Conservation (phyloP, 2,329 filamentous ascomycete species). For the Phaeosphaeria sp. region DNA sequence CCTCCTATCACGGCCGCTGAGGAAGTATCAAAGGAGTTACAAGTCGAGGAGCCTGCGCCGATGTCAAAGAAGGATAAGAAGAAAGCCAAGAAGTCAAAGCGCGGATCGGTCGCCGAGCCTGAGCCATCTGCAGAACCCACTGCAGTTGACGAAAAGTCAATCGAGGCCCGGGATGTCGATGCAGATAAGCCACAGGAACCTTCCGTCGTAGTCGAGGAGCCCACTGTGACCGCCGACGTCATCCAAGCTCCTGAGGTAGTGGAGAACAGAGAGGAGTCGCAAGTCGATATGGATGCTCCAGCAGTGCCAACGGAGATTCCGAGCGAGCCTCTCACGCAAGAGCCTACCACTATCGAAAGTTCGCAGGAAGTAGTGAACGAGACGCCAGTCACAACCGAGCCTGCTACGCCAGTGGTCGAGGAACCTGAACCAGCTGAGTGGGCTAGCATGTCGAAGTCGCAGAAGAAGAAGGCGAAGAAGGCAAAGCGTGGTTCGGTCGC, state of each 20-base stretch:
- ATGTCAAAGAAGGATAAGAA: slow-evolving; percentile 29
- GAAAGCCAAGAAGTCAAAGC: slow-evolving; percentile 30
- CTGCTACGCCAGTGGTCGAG: background rate
- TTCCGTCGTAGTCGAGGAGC: background rate
- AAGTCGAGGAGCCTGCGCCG: slow-evolving; percentile 7
- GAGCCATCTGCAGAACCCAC: slow-evolving; percentile 4
- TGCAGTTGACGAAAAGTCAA: slow-evolving; percentile 6
- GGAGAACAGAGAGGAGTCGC: background rate
- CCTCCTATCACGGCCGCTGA: background rate
- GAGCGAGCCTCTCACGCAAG: background rate
- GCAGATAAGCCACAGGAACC: slow-evolving; percentile 2
- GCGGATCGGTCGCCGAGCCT: slow-evolving; percentile 20
- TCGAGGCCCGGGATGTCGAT: background rate
- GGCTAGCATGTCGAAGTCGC: slow-evolving; percentile 30
- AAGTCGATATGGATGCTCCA: background rate
- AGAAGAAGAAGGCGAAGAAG: slow-evolving; percentile 40
- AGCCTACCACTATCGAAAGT: background rate
- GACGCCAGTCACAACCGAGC: background rate
- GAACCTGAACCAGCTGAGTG: slow-evolving; percentile 13
- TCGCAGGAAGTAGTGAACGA: background rate
- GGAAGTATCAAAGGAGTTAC: background rate
- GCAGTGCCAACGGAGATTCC: background rate
- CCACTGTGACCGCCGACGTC: background rate
- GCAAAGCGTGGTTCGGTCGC: slow-evolving; percentile 21
- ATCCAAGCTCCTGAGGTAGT: background rate